Conservation (phyloP, 2,329 filamentous ascomycete species). For the Stachybotrys chartarum region DNA sequence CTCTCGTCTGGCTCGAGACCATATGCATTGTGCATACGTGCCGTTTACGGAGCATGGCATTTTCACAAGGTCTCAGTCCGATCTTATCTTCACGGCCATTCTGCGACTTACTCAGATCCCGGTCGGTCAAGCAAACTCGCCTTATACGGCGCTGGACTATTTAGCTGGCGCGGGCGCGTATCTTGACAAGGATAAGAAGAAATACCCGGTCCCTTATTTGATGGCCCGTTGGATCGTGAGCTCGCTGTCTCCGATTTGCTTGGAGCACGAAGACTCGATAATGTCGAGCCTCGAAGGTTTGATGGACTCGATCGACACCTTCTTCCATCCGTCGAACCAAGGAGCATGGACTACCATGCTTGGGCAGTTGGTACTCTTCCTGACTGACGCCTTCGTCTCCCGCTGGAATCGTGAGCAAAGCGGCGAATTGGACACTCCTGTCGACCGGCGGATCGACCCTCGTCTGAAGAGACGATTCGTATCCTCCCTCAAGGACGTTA, state of each 20-base stretch:
- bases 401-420: conserved; percentile 94
- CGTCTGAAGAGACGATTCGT: conserved; percentile 88
- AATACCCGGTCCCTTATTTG: conserved; percentile 85
- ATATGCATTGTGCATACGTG: conserved; percentile 65
- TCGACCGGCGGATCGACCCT: conserved; percentile 69
- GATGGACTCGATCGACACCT: conserved; percentile 92
- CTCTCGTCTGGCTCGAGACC: conserved; percentile 80
- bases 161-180: conserved; percentile 77
- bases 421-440: conserved; percentile 81
- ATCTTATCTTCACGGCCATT: conserved; percentile 86
- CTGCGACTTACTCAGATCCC: conserved; percentile 89
- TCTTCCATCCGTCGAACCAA: conserved; percentile 97
- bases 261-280: conserved; percentile 71
- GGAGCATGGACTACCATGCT: conserved; percentile 86
- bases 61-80: conserved; percentile 86
- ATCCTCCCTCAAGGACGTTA: conserved; percentile 78
- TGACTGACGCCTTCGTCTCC: conserved; percentile 94
- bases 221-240: conserved; percentile 90
- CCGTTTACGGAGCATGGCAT: conserved; percentile 82
- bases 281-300: conserved; percentile 81
- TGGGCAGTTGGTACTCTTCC: conserved; percentile 83
- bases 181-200: conserved; percentile 87
- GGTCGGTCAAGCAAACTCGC: conserved; percentile 89
- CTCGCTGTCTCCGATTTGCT: conserved; percentile 79
- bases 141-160: conserved; percentile 81